Evolutionary conservation across 83 land plant genomes (phyloP).

Genomic region (Picea mariana): DNA sequence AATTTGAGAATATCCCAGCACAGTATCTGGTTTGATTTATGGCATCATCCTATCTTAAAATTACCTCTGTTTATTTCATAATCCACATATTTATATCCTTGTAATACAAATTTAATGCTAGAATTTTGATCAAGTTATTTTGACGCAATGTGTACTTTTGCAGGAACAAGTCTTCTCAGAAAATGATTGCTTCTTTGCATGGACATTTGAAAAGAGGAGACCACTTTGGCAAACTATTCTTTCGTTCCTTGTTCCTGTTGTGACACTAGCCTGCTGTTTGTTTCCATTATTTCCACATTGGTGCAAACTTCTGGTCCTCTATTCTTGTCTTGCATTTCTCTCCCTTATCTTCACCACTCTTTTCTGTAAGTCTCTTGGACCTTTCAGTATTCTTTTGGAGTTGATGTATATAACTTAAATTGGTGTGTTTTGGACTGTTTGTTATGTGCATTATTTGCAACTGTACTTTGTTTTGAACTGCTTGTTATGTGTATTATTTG

Average conservation of each 20-base stretch:
- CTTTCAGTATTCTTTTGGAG: neutral
- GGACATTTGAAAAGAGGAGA: slow-evolving; percentile 91
- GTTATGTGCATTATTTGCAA: neutral
- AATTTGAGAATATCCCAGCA: neutral
- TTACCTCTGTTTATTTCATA: neutral
- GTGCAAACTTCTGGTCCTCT: slow-evolving; percentile 90
- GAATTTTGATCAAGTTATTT: neutral
- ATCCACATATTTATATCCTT: neutral
- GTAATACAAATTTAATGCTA: neutral
- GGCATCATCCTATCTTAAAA: neutral
- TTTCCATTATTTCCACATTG: slow-evolving; percentile 96
- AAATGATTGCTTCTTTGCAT: slow-evolving; percentile 91
- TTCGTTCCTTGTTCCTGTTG: slow-evolving; percentile 87
- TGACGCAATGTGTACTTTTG: slow-evolving; percentile 4
- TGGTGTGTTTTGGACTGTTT: neutral
- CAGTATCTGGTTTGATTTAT: neutral
- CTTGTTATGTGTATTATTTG: neutral
- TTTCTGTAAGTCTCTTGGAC: slow-evolving; percentile 54
- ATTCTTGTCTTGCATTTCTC: slow-evolving; percentile 80
- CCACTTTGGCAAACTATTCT: slow-evolving; percentile 98
- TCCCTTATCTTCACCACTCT: slow-evolving; percentile 74
- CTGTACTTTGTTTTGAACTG: neutral
- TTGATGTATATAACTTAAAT: neutral
- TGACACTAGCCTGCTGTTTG: slow-evolving; percentile 96
- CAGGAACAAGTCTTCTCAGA: slow-evolving; percentile 95